phyloP scores from a whole-genome alignment of 768 basidiomycete genomes.

The Russula earlei region DNA sequence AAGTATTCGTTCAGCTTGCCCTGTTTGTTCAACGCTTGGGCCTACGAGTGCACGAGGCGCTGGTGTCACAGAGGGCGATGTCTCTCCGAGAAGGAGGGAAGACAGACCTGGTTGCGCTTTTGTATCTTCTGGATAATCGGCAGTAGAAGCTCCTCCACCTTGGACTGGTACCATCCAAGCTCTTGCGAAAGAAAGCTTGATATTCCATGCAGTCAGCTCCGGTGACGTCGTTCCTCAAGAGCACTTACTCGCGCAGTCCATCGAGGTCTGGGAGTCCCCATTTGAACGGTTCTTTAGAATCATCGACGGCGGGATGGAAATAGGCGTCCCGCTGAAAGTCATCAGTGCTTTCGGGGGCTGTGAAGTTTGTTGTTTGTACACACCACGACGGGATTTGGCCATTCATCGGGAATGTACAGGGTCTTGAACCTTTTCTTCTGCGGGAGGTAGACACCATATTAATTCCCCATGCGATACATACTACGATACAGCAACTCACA shows the following conservation, averaged over 20 bases:
- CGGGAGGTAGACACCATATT: neutral
- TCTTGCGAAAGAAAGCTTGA: slow-evolving; percentile 65
- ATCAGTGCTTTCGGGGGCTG: neutral
- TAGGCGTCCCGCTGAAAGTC: slow-evolving; percentile 75
- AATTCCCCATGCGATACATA: neutral
- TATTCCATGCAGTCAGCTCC: slow-evolving; percentile 14
- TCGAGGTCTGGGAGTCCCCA: slow-evolving; percentile 98
- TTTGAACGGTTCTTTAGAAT: slow-evolving; percentile 87
- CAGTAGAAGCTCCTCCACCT: slow-evolving; percentile 84
- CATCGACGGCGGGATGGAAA: slow-evolving; percentile 82
- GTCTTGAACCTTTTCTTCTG: slow-evolving; percentile 88
- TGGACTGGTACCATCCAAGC: slow-evolving; percentile 69
- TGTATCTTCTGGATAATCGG: slow-evolving; percentile 88
- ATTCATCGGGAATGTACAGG: slow-evolving; percentile 70
- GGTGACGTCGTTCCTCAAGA: slow-evolving; percentile 16
- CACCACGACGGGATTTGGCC: slow-evolving; percentile 91
- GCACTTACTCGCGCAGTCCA: slow-evolving; percentile 66
- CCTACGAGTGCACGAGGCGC: slow-evolving; percentile 27
- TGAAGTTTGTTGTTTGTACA: slow-evolving; percentile 23
- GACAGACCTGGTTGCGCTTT: slow-evolving; percentile 61
- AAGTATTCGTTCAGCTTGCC: slow-evolving; percentile 69
- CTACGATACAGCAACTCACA: slow-evolving; percentile 39
- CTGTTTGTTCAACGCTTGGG: slow-evolving; percentile 63
- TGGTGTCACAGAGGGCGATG: neutral
- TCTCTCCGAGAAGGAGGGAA: neutral